These are phyloP conservation scores for Osmanthus fragrans DNA, from an alignment of 257 asterid genomes.

Conservation along the genomic window DNA sequence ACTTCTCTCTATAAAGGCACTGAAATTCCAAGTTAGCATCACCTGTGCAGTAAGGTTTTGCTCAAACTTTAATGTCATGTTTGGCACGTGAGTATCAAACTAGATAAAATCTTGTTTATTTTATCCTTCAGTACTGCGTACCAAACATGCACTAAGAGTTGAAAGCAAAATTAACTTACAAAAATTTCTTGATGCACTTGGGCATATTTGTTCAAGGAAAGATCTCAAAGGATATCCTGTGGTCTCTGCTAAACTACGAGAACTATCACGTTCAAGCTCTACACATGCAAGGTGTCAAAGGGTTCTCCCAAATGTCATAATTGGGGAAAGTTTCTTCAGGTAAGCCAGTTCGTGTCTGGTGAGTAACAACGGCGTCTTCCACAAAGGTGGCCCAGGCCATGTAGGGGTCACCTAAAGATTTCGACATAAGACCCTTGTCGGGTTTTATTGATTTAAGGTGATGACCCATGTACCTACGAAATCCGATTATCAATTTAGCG, in stretches of 20 bases:
- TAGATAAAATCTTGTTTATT: not conserved
- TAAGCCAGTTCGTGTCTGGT: constrained; percentile 89
- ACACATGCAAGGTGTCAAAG: constrained; percentile 97
- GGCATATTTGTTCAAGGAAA: not conserved
- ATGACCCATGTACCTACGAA: constrained; percentile 91
- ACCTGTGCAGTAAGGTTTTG: constrained; percentile 22
- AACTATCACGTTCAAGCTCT: constrained; percentile 52
- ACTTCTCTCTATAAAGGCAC: not conserved
- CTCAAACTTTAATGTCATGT: not conserved
- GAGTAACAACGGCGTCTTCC: constrained; percentile 82
- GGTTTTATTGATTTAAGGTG: constrained; percentile 90
- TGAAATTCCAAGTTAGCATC: constrained; percentile 15
- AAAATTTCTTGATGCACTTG: constrained; percentile 12
- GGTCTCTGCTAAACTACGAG: constrained; percentile 26
- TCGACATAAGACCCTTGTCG: constrained; percentile 94
- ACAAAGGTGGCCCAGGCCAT: constrained; percentile 98
- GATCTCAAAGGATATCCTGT: constrained; percentile 22
- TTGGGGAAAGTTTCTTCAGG: constrained; percentile 98
- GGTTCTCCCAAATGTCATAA: constrained; percentile 98
- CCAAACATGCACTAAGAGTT: not conserved
- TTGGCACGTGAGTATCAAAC: not conserved
- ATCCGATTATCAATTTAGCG: constrained; percentile 86
- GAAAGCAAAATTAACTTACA: not conserved
- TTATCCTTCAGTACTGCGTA: not conserved
- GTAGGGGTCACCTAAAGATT: constrained; percentile 95